Percentiles rank a stretch among this genome's conserved stretches.
These are phyloP conservation scores for Aureobasidium sp. DNA, from an alignment of 2,329 filamentous ascomycete genomes.

Conservation along the genomic window DNA sequence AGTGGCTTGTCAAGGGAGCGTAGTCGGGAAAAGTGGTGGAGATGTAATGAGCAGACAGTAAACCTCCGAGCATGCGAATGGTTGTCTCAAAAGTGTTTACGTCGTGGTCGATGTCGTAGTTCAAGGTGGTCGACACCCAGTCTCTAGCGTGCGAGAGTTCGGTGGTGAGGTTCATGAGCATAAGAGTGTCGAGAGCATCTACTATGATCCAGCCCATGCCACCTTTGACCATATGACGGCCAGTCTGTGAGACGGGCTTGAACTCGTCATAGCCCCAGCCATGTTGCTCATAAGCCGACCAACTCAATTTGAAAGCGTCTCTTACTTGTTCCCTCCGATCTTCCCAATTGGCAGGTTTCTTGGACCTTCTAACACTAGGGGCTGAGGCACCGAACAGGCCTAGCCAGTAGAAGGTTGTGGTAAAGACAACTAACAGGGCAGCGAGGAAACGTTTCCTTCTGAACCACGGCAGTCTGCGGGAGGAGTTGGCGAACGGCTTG, in stretches of 20 bases:
- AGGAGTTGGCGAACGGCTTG: conserved; percentile 71
- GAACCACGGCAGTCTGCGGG: conserved; percentile 52
- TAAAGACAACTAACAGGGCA: conserved; percentile 46
- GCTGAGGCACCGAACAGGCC: conserved; percentile 47
- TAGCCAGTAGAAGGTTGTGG: conserved; percentile 62
- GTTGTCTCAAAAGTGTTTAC: conserved; percentile 98
- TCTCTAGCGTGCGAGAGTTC: conserved; percentile 76
- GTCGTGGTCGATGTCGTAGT: conserved; percentile 87
- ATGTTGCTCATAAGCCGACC: conserved; percentile 86
- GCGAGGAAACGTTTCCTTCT: conserved; percentile 57
- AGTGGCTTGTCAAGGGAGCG: conserved; percentile 52
- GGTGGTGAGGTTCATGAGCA: conserved; percentile 93
- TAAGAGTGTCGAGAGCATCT: conserved; percentile 91
- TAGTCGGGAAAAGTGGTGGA: conserved; percentile 75
- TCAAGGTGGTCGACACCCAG: conserved; percentile 76
- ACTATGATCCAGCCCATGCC: conserved; percentile 98
- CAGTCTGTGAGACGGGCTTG: conserved; percentile 71
- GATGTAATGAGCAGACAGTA: conserved; percentile 92
- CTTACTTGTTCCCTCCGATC: conserved; percentile 72
- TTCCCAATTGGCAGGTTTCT: conserved; percentile 55
- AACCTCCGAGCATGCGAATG: conserved; percentile 90
- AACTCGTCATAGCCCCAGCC: conserved; percentile 93
- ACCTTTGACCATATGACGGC: conserved; percentile 75
- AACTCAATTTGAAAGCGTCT: conserved; percentile 85
- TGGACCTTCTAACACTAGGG: not conserved